A percentile compares a stretch with the other conserved stretches of the same genome.
phyloP scores from a whole-genome alignment of 2,329 filamentous ascomycete genomes.

The Aspergillus niger region DNA sequence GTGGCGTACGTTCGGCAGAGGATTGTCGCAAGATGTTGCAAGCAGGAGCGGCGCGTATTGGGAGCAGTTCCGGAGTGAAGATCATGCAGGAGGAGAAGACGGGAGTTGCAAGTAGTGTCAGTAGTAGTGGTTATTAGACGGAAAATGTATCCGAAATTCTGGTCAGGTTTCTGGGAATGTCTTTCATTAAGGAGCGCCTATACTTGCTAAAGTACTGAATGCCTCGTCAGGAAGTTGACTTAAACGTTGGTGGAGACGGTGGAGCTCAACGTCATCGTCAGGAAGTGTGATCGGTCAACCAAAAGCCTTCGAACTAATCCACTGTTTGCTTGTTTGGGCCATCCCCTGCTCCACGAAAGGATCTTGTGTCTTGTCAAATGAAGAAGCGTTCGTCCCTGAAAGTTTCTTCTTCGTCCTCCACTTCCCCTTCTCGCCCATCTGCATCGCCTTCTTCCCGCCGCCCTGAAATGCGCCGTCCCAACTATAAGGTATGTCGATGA shows the following conservation, averaged over 20 bases:
- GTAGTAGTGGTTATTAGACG: too few species aligned
- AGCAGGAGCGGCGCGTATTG: constrained; percentile 59
- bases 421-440: not conserved
- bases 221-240: not conserved
- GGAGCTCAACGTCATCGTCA: constrained; percentile 15
- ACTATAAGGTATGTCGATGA: constrained; percentile 8
- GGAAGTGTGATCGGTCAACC: constrained; percentile 11
- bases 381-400: not conserved
- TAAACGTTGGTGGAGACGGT: constrained; percentile 4
- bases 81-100: constrained; percentile 51
- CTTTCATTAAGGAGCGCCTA: too few species aligned
- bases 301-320: not conserved
- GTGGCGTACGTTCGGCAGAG: constrained; percentile 55
- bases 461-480: constrained; percentile 14
- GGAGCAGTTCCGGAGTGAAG: constrained; percentile 57
- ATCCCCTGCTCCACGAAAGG: not conserved
- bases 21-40: constrained; percentile 58
- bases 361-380: not conserved
- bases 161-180: fast-evolving
- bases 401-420: not conserved
- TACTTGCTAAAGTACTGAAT: too few species aligned
- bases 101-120: constrained; percentile 3
- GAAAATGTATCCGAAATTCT: not conserved
- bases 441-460: not conserved
- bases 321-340: not conserved